Evolutionary conservation across 2,329 filamentous ascomycete genomes (phyloP), one percentile per base, ranked within the genome.

Genomic region (Stagonosporopsis cucurbitacearum): DNA sequence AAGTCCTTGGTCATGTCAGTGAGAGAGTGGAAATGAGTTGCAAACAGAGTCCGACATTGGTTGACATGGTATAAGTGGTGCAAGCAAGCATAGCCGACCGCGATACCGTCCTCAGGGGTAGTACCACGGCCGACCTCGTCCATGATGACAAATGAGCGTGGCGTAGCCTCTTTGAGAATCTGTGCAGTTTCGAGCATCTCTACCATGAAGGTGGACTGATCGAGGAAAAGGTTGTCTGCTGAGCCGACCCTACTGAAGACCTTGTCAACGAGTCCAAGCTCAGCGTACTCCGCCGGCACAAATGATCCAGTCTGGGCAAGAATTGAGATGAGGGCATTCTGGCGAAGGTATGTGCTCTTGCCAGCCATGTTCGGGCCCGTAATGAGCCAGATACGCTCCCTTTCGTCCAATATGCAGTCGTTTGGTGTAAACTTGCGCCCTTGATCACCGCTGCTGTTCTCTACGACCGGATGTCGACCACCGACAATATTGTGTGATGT

Each of bases 131-230:
- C 95, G 33, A 99, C 91, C 79, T 99, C 95, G 74, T 99, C 95
- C 94, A 99, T 98, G 74, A 99, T 94, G 58, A 82, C 94, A 67
- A 99, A 96, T 0, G 90, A 95, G 22, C 88, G 84, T 1, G 87
- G 78, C 0, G 94, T 98, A 0, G 95, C 94, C 63, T 90, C 84
- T 58, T 89, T 90, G 48, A 99, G 82, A 49, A 99, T 99, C 23
- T 89, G 84, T 1, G 94, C 93, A 19, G 95, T 96, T 77, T 99
- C 95, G 2, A 97, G 84, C 95, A 99, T 99, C 78, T 99, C 95
- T 1, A 98, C 92, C 95, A 99, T 98, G 77, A 99, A 99, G 0
- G 96, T 99, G 49, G 92, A 96, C 75, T 98, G 93, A 78, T 96
- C 90, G 46, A 87, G 86, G 78, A 90, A 97, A n/a, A 99, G 82